These are phyloP conservation scores for Ustulina deusta DNA, from an alignment of 2,329 filamentous ascomycete species.

Conservation along the genomic window DNA sequence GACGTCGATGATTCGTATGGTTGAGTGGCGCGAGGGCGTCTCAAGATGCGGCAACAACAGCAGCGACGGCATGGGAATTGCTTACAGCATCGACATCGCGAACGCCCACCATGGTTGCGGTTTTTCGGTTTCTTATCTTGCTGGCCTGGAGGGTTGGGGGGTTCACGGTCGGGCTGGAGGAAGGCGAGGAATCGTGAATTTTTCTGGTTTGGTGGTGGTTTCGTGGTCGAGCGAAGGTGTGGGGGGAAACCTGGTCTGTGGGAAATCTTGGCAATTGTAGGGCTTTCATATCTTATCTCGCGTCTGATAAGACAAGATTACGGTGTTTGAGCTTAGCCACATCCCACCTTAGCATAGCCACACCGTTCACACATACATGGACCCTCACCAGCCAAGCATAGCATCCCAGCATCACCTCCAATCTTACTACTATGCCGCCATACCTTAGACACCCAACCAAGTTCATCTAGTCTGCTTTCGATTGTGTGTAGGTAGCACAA, in stretches of 20 bases:
- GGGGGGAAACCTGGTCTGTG: constrained; percentile 23
- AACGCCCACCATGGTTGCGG: constrained; percentile 83
- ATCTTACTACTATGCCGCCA: no score
- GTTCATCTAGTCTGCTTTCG: no score
- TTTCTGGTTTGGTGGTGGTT: constrained; percentile 40
- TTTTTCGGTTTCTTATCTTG: no score
- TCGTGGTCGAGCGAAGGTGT: constrained; percentile 24
- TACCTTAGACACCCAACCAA: no score
- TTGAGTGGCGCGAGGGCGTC: constrained; percentile 36
- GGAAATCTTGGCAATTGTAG: constrained; percentile 39
- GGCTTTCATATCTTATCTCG: constrained; percentile 37
- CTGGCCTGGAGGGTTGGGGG: no score
- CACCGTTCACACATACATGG: not conserved
- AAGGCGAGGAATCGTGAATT: constrained; percentile 22
- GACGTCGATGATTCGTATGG: constrained; percentile 32
- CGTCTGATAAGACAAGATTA: constrained; percentile 29
- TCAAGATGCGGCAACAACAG: constrained; percentile 21
- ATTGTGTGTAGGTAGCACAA: no score
- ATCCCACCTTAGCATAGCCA: not conserved
- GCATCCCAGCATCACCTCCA: no score
- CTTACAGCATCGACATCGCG: constrained; percentile 84
- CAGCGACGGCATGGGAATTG: constrained; percentile 48
- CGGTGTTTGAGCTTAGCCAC: not conserved
- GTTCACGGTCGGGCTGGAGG: constrained; percentile 27
- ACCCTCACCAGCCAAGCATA: no score